These are phyloP conservation scores for Multifurca ochricompacta DNA, from an alignment of 768 basidiomycete genomes.

Conservation along the genomic window DNA sequence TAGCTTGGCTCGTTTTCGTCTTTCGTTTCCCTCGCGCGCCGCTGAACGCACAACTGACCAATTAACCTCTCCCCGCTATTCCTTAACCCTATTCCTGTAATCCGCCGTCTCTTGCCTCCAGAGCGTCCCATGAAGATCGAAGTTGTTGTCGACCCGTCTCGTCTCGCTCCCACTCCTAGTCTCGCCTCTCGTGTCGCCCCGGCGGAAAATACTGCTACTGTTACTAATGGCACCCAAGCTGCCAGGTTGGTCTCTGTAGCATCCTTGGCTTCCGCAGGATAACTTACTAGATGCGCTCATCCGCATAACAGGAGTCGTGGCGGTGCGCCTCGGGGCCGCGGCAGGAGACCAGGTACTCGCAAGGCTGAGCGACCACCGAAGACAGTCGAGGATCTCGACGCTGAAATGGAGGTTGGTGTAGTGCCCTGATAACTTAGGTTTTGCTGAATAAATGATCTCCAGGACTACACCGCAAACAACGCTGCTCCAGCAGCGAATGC, in stretches of 20 bases:
- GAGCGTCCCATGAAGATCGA: conserved; percentile 99
- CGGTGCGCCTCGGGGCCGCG: conserved; percentile 32
- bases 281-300: not conserved
- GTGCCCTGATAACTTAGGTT: not conserved
- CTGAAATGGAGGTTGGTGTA: conserved; percentile 87
- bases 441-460: conserved; percentile 4
- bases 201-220: conserved; percentile 38
- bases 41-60: conserved; percentile 32
- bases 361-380: conserved; percentile 63
- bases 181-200: conserved; percentile 85
- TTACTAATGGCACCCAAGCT: conserved; percentile 27
- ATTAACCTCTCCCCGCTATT: conserved; percentile 28
- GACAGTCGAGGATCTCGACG: conserved; percentile 85
- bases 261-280: conserved; percentile 19
- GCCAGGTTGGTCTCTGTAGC: conserved; percentile 31
- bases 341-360: conserved; percentile 37
- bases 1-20: conserved; percentile 21
- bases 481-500: conserved; percentile 33
- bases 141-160: conserved; percentile 84
- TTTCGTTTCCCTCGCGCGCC: conserved; percentile 27
- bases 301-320: conserved; percentile 3
- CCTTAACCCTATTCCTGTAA: conserved; percentile 22
- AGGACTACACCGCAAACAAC: conserved; percentile 66
- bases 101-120: conserved; percentile 34
- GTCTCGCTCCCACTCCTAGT: conserved; percentile 49